Base-by-base conservation (phyloP, 2,329 filamentous ascomycete species). In the Macrophomina phaseolina region DNA sequence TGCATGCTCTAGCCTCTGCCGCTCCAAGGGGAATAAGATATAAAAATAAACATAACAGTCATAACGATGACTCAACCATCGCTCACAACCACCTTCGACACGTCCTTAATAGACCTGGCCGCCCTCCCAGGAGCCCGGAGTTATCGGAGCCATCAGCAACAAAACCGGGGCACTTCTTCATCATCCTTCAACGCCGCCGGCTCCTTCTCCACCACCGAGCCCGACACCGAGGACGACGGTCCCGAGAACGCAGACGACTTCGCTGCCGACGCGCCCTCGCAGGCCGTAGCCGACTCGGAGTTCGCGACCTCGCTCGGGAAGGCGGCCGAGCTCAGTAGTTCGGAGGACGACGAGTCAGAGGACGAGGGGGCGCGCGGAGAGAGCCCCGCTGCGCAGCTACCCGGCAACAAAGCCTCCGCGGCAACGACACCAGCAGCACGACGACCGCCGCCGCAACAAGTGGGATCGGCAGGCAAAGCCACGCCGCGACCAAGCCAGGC, bases 61-160 rank as follows among this genome's bases (percentile, higher is more conserved):
- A 34, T 32, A 49, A 68, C 36, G 16, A 79, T 79, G 77, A 78
- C 77, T 38, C 74, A 78, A 65, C 77, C 76, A 30, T 72, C 73
- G 3, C 67, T 79, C 68, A 69, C 78, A 65, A 73, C 73, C 69
- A 78, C 77, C n/a, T 78, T 79, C 64, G 77, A 80, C 61, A 77
- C 77, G 4, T 79, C 77, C 3, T 72, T 79, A 1, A 69, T 78
- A 3, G 76, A 79, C 65, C 49, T 61, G 34, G 53, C 55, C 28
- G 34, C 60, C 6, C 30, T 51, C 12, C 32, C 58, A 5, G 42
- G 42, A 5, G n/a, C 30, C 16, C 30, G 18, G 5, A 42, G n/a
- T 2, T 45, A 38, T 6, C 56, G 23, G 7, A 23, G 23, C 23
- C 23, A 42, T 7, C 38, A 42, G 14, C 52, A 55, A 14, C 52